Base-by-base conservation (phyloP, 345 rosid genomes). In the Aethionema arabicum region DNA sequence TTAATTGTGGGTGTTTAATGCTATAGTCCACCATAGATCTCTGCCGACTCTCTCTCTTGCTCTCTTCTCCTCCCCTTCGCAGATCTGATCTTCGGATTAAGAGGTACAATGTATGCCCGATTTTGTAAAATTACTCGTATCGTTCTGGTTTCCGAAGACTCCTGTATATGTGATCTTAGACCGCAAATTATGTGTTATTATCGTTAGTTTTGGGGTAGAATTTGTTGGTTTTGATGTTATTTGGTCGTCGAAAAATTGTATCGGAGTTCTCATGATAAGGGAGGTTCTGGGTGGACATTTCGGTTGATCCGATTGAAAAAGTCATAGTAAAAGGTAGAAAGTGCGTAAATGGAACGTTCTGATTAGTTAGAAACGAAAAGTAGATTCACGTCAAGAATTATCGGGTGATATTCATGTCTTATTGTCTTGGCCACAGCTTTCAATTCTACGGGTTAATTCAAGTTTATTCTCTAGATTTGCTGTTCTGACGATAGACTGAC, bases 71-170 rank as follows among this genome's bases (percentile, higher is more conserved):
- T 15, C n/a, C 39, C 57, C 31, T 39, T 47, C 11, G 31, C 67
- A 52, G 59, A 63, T 63, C 68, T 52, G 59, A 63, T 63, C 68
- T 52, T 63, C 41, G 21, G 42, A 15, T 52, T 39, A 5, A 45
- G 7, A 65, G 69, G 69, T 65, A 65, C 69, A 52, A 32, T 52
- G 50, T 52, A 57, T 63, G 36, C 43, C 61, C 46, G 11, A 53
- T 49, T 16, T 43, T 6, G 2, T 40, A 43, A 5, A 5, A 1
- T 43, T 43, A n/a, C 15, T 37, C 35, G 4, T 16, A 4, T 9
- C 11, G 52, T 21, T 16, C 31, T 15, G 29, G 9, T 47, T 32
- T 41, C 27, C n/a, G 14, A 6, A 8, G 11, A 29, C 35, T 48
- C 10, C 36, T 7, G 0, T 32, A 15, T 38, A 3, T 40, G 40